Percentiles rank a stretch among this genome's conserved stretches.
Evolutionary conservation across 169 alveolate species (phyloP).

Genomic region (Cryptosporidium sp.): DNA sequence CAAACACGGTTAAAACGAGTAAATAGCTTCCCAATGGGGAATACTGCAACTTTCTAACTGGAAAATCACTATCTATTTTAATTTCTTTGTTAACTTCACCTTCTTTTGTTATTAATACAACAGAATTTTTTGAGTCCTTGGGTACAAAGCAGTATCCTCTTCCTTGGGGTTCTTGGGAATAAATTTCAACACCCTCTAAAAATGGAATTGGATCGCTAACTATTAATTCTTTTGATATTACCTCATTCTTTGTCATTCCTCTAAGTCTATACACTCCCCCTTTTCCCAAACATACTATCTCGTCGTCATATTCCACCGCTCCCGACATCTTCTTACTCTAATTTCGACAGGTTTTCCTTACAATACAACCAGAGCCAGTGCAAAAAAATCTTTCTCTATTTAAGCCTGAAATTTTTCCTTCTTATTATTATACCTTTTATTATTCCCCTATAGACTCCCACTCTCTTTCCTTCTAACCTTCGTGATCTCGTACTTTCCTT

Average conservation of each 20-base stretch:
- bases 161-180: constrained; percentile 72
- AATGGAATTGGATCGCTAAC: constrained; percentile 15
- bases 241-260: constrained; percentile 23
- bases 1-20: constrained; percentile 33
- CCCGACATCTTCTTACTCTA: not conserved
- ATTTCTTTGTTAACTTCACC: not conserved
- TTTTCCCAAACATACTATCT: constrained; percentile 50
- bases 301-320: constrained; percentile 25
- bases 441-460: not conserved
- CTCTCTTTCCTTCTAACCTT: not conserved
- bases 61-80: constrained; percentile 15
- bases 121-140: constrained; percentile 34
- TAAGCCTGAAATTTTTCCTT: not conserved
- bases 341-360: not conserved
- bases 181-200: constrained; percentile 70
- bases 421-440: not conserved
- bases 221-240: not conserved
- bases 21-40: constrained; percentile 73
- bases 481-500: not conserved
- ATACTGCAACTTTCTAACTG: constrained; percentile 42
- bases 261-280: constrained; percentile 53
- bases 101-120: not conserved
- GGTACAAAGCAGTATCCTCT: constrained; percentile 68
- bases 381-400: not conserved
- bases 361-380: not conserved